phyloP scores from a whole-genome alignment of 202 grass and related monocot genomes.

The Thinopyrum obtusiflorum region DNA sequence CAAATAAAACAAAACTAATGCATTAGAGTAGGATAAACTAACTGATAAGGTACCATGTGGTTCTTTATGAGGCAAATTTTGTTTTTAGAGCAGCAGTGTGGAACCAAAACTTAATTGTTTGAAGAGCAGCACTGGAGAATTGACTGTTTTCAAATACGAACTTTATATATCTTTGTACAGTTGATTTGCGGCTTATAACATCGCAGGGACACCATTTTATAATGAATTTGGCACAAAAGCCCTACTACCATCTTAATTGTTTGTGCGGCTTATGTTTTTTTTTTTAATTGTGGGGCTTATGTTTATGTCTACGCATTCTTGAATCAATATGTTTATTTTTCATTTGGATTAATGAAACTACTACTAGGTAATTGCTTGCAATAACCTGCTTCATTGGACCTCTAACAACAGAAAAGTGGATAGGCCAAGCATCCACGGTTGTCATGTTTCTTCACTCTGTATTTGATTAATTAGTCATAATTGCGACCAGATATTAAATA shows the following conservation, averaged over 20 bases:
- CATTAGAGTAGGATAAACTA: background rate
- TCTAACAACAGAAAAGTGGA: background rate
- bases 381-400: background rate
- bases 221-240: background rate
- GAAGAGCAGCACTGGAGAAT: background rate
- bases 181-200: background rate
- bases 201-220: background rate
- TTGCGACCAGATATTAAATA: background rate
- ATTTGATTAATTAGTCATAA: background rate
- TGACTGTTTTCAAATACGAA: background rate
- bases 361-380: conserved; percentile 1
- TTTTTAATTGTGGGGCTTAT: too few relatives aligned
- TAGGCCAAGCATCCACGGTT: background rate
- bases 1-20: background rate
- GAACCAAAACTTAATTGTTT: conserved; percentile 10
- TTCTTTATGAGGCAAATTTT: background rate
- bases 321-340: background rate
- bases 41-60: background rate
- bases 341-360: background rate
- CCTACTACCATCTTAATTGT: background rate
- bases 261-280: too few relatives aligned
- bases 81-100: background rate
- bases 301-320: background rate
- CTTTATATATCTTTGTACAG: background rate
- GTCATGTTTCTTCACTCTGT: background rate